These are phyloP conservation scores for Hericium coralloides DNA, from an alignment of 768 basidiomycete genomes.

Conservation along the genomic window DNA sequence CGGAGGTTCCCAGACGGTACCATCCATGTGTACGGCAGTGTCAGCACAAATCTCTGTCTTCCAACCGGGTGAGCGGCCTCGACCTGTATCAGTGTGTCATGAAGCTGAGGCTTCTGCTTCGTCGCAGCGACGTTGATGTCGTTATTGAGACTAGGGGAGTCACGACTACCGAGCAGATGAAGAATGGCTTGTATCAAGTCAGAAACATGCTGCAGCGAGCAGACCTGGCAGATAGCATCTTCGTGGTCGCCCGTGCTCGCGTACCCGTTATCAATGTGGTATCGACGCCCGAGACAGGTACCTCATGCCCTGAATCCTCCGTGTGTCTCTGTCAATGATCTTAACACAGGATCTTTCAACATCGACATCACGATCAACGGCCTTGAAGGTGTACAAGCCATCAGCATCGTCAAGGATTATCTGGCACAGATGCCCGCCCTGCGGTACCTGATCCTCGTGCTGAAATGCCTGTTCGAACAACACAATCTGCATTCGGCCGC, in stretches of 20 bases:
- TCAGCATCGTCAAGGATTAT: constrained; percentile 42
- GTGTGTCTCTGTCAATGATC: background rate
- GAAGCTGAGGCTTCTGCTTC: background rate
- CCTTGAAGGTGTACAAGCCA: constrained; percentile 43
- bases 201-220: constrained; percentile 35
- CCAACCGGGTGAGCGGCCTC: constrained; percentile 43
- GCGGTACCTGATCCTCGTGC: constrained; percentile 46
- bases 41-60: constrained; percentile 49
- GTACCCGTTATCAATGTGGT: constrained; percentile 61
- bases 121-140: constrained; percentile 53
- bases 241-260: constrained; percentile 39
- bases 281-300: constrained; percentile 34
- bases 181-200: constrained; percentile 38
- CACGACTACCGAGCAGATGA: constrained; percentile 27
- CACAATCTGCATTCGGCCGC: constrained; percentile 55
- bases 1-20: constrained; percentile 35
- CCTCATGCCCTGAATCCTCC: background rate
- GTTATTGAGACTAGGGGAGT: constrained; percentile 31
- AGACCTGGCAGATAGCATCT: constrained; percentile 33
- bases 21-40: constrained; percentile 53
- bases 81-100: background rate
- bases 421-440: constrained; percentile 49
- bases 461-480: constrained; percentile 55
- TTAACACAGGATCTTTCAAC: constrained; percentile 37
- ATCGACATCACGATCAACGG: constrained; percentile 66